Evolutionary conservation across 1,139 yeast species (phyloP).

Genomic region (Yamadazyma friedrichii): DNA sequence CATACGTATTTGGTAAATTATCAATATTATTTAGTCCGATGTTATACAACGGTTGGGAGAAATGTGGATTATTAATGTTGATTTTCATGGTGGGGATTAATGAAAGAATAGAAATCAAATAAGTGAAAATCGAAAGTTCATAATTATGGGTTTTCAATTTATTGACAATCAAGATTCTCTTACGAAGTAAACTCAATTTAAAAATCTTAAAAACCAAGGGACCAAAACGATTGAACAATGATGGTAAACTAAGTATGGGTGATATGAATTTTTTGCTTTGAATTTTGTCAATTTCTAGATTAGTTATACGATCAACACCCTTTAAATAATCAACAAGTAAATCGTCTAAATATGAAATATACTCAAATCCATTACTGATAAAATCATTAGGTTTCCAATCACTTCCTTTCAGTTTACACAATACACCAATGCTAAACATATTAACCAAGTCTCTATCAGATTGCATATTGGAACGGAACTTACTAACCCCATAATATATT

Average conservation of each 20-base stretch:
- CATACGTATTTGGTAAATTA: constrained; percentile 9
- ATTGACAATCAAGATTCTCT: constrained; percentile 59
- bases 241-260: constrained; percentile 30
- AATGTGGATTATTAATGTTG: constrained; percentile 13
- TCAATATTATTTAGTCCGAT: constrained; percentile 57
- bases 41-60: constrained; percentile 56
- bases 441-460: constrained; percentile 52
- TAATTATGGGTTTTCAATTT: constrained; percentile 26
- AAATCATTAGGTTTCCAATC: constrained; percentile 56
- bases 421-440: constrained; percentile 64
- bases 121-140: constrained; percentile 30
- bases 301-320: constrained; percentile 17
- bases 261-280: constrained; percentile 1
- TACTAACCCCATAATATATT: constrained; percentile 37
- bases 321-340: constrained; percentile 40
- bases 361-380: constrained; percentile 56
- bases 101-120: constrained; percentile 35
- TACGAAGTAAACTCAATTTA: constrained; percentile 65
- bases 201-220: constrained; percentile 71
- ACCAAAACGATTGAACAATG: constrained; percentile 56
- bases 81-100: constrained; percentile 34
- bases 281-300: not conserved
- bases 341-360: constrained; percentile 44
- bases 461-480: constrained; percentile 27
- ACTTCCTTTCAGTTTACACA: constrained; percentile 42